A percentile compares a stretch with the other conserved stretches of the same genome.
phyloP scores from a whole-genome alignment of 2,329 filamentous ascomycete species.

The Apiospora koreana region DNA sequence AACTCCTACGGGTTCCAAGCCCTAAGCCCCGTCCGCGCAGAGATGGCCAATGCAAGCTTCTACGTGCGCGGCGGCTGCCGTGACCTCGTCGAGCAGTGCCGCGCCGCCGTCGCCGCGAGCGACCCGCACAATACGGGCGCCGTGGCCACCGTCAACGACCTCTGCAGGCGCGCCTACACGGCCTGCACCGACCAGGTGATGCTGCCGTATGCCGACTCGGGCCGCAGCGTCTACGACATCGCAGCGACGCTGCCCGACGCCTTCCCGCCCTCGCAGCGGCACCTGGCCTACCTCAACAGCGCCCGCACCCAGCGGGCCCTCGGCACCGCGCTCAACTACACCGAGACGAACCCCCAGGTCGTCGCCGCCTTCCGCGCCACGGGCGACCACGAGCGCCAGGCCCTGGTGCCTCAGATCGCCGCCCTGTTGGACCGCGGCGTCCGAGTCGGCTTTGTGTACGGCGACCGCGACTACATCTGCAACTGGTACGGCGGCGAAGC shows the following conservation, averaged over 20 bases:
- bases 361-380: conserved; percentile 53
- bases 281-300: conserved; percentile 55
- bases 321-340: conserved; percentile 61
- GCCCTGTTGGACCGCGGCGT: conserved; percentile 23
- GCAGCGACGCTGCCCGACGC: conserved; percentile 32
- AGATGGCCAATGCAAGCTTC: conserved; percentile 47
- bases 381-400: conserved; percentile 48
- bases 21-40: conserved; percentile 53
- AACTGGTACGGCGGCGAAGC: conserved; percentile 34
- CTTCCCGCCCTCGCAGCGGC: conserved; percentile 49
- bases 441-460: conserved; percentile 41
- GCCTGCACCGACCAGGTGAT: conserved; percentile 55
- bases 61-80: conserved; percentile 37
- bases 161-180: conserved; percentile 56
- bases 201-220: conserved; percentile 46
- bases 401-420: conserved; percentile 26
- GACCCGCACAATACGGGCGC: conserved; percentile 57
- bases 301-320: conserved; percentile 54
- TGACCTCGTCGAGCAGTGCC: conserved; percentile 31
- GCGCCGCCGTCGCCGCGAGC: conserved; percentile 44
- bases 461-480: conserved; percentile 36
- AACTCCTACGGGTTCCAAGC: conserved; percentile 67
- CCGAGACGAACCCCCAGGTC: conserved; percentile 50
- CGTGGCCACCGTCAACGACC: conserved; percentile 56
- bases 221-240: conserved; percentile 49